Percentiles rank a stretch among this genome's conserved stretches.
These are phyloP conservation scores for Botrytis fragariae DNA, from an alignment of 2,329 filamentous ascomycete genomes.

Conservation along the genomic window DNA sequence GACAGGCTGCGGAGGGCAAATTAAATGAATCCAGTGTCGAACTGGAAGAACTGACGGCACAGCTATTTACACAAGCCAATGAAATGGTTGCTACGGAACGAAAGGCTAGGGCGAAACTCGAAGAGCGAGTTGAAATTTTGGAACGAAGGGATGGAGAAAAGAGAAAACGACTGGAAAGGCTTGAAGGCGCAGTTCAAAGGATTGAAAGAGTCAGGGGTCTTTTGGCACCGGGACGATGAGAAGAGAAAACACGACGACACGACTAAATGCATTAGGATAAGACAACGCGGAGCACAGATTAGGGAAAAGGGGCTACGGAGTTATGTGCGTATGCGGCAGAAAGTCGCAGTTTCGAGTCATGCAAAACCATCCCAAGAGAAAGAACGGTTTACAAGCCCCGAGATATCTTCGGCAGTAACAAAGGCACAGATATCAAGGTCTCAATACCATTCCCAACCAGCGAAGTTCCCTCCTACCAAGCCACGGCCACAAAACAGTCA, in stretches of 20 bases:
- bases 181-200: slow-evolving; percentile 68
- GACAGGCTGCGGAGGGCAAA: slow-evolving; percentile 66
- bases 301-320: slow-evolving; percentile 24
- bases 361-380: background rate
- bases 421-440: background rate
- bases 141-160: slow-evolving; percentile 71
- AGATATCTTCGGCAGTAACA: background rate
- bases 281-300: slow-evolving; percentile 18
- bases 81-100: slow-evolving; percentile 82
- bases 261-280: slow-evolving; percentile 4
- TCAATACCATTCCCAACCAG: background rate
- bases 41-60: slow-evolving; percentile 74
- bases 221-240: slow-evolving; percentile 42
- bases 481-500: background rate
- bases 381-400: background rate
- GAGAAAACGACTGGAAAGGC: slow-evolving; percentile 61
- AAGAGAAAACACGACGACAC: background rate
- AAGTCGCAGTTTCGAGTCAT: slow-evolving; percentile 4
- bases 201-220: slow-evolving; percentile 69
- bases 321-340: slow-evolving; percentile 28
- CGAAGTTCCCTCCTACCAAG: background rate
- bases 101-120: slow-evolving; percentile 65
- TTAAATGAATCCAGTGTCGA: slow-evolving; percentile 66
- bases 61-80: slow-evolving; percentile 79
- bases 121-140: slow-evolving; percentile 66